These are phyloP conservation scores for Mucor velutinosus DNA, from an alignment of 371 early-diverging fungal genomes.

Conservation along the genomic window DNA sequence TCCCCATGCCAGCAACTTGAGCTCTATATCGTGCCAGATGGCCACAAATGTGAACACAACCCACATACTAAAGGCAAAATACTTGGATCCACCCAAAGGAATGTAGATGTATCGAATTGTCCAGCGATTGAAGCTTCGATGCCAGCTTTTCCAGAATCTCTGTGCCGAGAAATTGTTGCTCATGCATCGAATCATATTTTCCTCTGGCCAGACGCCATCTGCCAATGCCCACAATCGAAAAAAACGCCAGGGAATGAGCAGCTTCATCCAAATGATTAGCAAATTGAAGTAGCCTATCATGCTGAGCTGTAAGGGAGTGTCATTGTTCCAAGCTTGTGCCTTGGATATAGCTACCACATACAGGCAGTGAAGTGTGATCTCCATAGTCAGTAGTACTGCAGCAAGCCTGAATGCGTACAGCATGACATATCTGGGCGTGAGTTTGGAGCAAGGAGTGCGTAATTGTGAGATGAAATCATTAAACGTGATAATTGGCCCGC, in stretches of 20 bases:
- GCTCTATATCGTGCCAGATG: slow-evolving; percentile 92
- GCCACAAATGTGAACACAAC: slow-evolving; percentile 94
- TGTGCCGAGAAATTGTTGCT: slow-evolving; percentile 88
- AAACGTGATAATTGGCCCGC: slow-evolving; percentile 95
- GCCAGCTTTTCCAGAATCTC: slow-evolving; percentile 95
- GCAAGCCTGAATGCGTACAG: slow-evolving; percentile 57
- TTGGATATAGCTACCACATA: slow-evolving; percentile 89
- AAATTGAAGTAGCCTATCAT: slow-evolving; percentile 85
- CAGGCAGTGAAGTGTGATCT: slow-evolving; percentile 76
- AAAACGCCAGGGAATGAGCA: slow-evolving; percentile 93
- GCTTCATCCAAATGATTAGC: slow-evolving; percentile 87
- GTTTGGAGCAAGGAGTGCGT: slow-evolving; percentile 45
- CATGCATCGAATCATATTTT: slow-evolving; percentile 95
- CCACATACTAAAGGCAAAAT: slow-evolving; percentile 72
- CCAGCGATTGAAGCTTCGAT: slow-evolving; percentile 91
- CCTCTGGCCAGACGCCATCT: slow-evolving; percentile 84
- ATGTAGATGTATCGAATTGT: slow-evolving; percentile 88
- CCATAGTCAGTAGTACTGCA: slow-evolving; percentile 71
- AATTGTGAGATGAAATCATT: slow-evolving; percentile 90
- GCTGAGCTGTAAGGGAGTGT: slow-evolving; percentile 74
- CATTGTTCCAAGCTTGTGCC: slow-evolving; percentile 75
- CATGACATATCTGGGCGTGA: slow-evolving; percentile 37
- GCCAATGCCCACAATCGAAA: slow-evolving; percentile 90
- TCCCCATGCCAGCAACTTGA: slow-evolving; percentile 87
- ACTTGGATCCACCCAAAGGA: slow-evolving; percentile 82